Conservation (phyloP, 1,139 yeast species). For the Blastobotrys persicus region DNA sequence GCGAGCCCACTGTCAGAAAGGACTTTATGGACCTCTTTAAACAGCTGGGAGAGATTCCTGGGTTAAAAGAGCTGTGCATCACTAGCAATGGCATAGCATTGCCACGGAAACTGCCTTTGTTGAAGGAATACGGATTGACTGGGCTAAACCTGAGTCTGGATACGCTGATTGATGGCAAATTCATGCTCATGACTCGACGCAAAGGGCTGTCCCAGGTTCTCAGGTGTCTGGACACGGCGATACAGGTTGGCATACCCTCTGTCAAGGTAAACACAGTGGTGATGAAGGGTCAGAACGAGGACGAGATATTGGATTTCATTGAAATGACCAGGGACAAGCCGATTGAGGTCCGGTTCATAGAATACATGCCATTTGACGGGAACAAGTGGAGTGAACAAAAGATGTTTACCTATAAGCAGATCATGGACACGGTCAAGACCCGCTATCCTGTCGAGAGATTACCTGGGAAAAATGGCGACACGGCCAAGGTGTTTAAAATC, state of each 20-base stretch:
- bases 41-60: slow-evolving; percentile 39
- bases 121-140: slow-evolving; percentile 44
- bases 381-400: slow-evolving; percentile 48
- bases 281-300: slow-evolving; percentile 49
- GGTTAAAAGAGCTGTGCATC: slow-evolving; percentile 47
- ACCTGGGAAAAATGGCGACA: slow-evolving; percentile 44
- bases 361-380: slow-evolving; percentile 56
- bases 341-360: slow-evolving; percentile 50
- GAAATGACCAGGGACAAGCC: slow-evolving; percentile 40
- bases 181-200: slow-evolving; percentile 46
- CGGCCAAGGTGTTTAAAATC: slow-evolving; percentile 45
- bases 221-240: slow-evolving; percentile 43
- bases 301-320: slow-evolving; percentile 48
- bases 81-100: slow-evolving; percentile 52
- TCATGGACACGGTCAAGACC: slow-evolving; percentile 36
- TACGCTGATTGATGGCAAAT: slow-evolving; percentile 50
- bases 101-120: slow-evolving; percentile 44
- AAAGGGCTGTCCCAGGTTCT: slow-evolving; percentile 47
- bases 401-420: slow-evolving; percentile 45
- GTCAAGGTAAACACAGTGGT: slow-evolving; percentile 50
- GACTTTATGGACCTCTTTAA: slow-evolving; percentile 46
- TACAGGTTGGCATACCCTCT: slow-evolving; percentile 44
- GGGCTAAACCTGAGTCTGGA: slow-evolving; percentile 48
- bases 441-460: slow-evolving; percentile 27
- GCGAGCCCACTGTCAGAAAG: slow-evolving; percentile 52